Evolutionary conservation across 176 grass and related monocot genomes (phyloP).

Genomic region (Cenchrus fungigraminus): DNA sequence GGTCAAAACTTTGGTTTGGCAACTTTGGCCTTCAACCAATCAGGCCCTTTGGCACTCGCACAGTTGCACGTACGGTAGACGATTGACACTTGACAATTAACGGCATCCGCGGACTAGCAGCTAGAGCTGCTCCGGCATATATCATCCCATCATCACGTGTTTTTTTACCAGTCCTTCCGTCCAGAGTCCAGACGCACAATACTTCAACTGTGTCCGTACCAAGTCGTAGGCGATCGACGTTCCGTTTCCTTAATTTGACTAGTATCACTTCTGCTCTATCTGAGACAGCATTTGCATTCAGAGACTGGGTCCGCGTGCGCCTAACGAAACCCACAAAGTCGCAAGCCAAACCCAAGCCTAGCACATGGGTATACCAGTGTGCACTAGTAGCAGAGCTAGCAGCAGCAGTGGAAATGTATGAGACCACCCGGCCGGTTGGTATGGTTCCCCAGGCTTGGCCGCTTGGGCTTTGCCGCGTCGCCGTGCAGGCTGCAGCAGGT

Average conservation of each 20-base stretch:
- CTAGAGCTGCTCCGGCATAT: no score
- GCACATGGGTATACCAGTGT: not conserved
- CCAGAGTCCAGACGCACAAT: not conserved
- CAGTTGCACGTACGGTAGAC: no score
- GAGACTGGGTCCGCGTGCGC: not conserved
- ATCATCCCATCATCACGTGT: not conserved
- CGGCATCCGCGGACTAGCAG: no score
- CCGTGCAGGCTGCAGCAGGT: not conserved
- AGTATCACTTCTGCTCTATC: not conserved
- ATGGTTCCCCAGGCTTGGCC: not conserved
- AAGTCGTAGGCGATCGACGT: not conserved
- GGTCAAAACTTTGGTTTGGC: no score
- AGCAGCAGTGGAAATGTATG: no score
- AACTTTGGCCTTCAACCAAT: no score
- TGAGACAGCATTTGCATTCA: not conserved
- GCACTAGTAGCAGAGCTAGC: no score
- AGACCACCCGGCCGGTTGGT: not conserved
- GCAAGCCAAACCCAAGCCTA: not conserved
- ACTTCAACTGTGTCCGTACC: not conserved
- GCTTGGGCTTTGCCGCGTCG: not conserved
- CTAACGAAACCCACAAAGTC: not conserved
- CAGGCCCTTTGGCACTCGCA: no score
- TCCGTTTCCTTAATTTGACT: not conserved
- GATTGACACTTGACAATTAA: no score
- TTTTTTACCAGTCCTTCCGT: not conserved